These are phyloP conservation scores for Talaromyces adpressus DNA, from an alignment of 495 filamentous ascomycete genomes.

Conservation along the genomic window DNA sequence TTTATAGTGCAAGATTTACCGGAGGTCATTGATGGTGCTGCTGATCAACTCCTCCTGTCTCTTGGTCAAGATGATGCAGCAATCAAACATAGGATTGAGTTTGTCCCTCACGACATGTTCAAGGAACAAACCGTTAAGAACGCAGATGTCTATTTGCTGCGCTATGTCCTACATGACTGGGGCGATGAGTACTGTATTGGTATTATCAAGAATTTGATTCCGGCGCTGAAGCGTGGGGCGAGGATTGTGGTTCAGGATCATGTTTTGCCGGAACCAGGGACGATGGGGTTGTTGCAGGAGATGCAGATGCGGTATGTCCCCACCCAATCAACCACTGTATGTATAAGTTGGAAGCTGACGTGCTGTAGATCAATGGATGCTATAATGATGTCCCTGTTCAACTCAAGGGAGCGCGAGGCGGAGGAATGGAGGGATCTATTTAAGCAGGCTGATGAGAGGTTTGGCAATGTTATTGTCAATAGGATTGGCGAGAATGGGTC, in stretches of 20 bases:
- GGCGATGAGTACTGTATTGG: constrained; percentile 30
- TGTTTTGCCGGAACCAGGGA: constrained; percentile 36
- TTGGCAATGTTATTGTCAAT: constrained; percentile 9
- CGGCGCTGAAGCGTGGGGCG: constrained; percentile 25
- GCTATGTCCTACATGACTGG: constrained; percentile 50
- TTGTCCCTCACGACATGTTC: constrained; percentile 44
- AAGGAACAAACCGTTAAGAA: constrained; percentile 33
- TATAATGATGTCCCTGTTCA: constrained; percentile 47
- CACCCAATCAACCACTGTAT: too few species aligned
- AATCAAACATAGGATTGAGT: constrained; percentile 25
- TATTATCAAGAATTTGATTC: constrained; percentile 35
- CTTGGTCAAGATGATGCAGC: not conserved
- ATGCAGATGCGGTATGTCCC: constrained; percentile 23
- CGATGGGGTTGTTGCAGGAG: constrained; percentile 42
- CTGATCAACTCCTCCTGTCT: not conserved
- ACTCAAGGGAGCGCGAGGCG: constrained; percentile 46
- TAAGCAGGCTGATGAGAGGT: constrained; percentile 30
- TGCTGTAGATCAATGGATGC: constrained; percentile 44
- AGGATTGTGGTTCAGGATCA: constrained; percentile 46
- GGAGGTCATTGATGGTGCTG: constrained; percentile 24
- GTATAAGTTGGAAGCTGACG: too few species aligned
- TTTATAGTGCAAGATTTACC: constrained; percentile 51
- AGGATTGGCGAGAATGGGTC: constrained; percentile 7
- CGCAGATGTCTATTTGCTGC: constrained; percentile 49
- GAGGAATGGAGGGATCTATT: constrained; percentile 43